Percentiles rank a stretch among this genome's conserved stretches.
Evolutionary conservation across 805 yeast genomes (phyloP).

Genomic region (Metschnikowia picachoensis): DNA sequence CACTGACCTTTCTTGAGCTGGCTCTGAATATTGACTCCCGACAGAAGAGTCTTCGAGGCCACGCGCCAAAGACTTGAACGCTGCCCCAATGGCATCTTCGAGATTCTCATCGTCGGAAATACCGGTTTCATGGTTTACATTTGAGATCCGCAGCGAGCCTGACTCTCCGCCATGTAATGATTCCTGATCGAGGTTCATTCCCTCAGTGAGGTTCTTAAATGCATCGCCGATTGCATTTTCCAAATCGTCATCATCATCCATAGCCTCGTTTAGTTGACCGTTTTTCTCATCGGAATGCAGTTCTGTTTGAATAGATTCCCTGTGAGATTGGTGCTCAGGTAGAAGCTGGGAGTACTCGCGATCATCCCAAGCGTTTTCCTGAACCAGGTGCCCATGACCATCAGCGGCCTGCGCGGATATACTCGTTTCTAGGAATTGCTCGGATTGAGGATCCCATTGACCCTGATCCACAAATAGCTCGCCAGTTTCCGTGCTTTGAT

Average conservation of each 20-base stretch:
- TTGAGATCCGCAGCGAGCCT: background rate
- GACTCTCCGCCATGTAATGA: background rate
- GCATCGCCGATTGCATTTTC: slow-evolving; percentile 13
- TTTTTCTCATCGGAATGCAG: no score
- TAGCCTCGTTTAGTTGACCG: no score
- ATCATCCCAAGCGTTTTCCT: no score
- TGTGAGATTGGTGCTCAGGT: no score
- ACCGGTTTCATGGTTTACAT: background rate
- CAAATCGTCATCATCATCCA: slow-evolving; percentile 3
- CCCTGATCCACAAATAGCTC: no score
- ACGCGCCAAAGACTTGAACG: slow-evolving; percentile 16
- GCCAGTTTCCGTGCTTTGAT: no score
- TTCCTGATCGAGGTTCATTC: background rate
- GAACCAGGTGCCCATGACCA: no score
- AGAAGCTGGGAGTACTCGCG: no score
- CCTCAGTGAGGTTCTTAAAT: slow-evolving; percentile 1
- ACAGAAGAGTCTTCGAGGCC: slow-evolving; percentile 8
- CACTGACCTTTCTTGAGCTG: background rate
- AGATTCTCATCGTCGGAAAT: slow-evolving; percentile 6
- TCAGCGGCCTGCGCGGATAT: no score
- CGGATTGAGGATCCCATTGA: no score
- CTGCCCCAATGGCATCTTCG: slow-evolving; percentile 12
- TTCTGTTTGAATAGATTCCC: no score
- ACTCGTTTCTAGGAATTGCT: no score
- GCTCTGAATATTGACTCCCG: background rate